These are phyloP conservation scores for Coniochaeta hoffmannii DNA, from an alignment of 2,329 filamentous ascomycete genomes.

Conservation along the genomic window DNA sequence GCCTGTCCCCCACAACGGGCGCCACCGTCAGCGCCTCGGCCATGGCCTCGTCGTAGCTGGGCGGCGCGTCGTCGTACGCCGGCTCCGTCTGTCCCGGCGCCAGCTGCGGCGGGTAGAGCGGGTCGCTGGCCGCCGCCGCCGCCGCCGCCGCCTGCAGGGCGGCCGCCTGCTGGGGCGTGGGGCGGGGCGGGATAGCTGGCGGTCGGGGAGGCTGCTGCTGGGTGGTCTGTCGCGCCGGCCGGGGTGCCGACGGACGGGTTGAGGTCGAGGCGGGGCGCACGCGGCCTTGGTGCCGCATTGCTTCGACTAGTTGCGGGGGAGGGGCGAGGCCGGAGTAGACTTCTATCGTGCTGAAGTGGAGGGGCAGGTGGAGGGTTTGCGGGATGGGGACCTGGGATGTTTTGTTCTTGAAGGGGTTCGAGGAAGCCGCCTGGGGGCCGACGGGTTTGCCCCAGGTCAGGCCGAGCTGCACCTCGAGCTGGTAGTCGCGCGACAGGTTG, in stretches of 20 bases:
- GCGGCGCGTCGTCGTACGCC: slow-evolving; percentile 69
- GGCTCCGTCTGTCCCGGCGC: slow-evolving; percentile 26
- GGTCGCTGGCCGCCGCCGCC: slow-evolving; percentile 28
- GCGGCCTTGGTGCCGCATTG: slow-evolving; percentile 26
- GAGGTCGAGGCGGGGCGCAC: slow-evolving; percentile 15
- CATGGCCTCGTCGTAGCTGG: slow-evolving; percentile 91
- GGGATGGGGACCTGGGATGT: slow-evolving; percentile 27
- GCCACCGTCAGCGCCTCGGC: slow-evolving; percentile 66
- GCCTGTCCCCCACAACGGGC: slow-evolving; percentile 51
- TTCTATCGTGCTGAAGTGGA: slow-evolving; percentile 66
- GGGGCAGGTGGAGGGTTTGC: slow-evolving; percentile 71
- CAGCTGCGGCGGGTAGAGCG: slow-evolving; percentile 53
- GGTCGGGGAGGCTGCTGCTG: slow-evolving; percentile 13
- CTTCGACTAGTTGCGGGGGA: slow-evolving; percentile 65
- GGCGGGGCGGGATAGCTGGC: slow-evolving; percentile 28
- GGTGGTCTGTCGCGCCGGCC: slow-evolving; percentile 6
- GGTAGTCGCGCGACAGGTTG: slow-evolving; percentile 76
- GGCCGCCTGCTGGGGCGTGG: slow-evolving; percentile 19
- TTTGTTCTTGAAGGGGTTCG: slow-evolving; percentile 26
- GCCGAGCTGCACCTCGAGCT: slow-evolving; percentile 74
- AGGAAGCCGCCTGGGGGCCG: slow-evolving; percentile 4
- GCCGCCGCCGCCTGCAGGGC: slow-evolving; percentile 4
- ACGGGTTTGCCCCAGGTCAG: slow-evolving; percentile 62
- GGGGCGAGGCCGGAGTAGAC: slow-evolving; percentile 86
- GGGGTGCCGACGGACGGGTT: slow-evolving; percentile 2